These are phyloP conservation scores for Hibiscus tridactylites DNA, from an alignment of 345 rosid species.

Conservation along the genomic window DNA sequence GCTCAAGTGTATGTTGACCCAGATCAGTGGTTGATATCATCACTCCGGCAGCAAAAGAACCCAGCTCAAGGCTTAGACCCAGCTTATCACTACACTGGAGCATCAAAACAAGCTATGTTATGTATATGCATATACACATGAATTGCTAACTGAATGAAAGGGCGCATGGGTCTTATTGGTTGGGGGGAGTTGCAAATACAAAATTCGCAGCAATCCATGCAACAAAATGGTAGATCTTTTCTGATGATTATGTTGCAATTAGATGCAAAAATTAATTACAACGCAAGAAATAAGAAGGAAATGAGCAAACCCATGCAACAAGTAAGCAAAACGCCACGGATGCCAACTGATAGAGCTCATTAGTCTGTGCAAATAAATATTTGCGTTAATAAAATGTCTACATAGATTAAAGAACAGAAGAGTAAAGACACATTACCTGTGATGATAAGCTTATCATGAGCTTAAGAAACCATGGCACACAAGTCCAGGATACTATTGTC, in stretches of 20 bases:
- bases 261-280: conserved; percentile 3
- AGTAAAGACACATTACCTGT: conserved; percentile 38
- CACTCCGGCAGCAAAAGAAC: conserved; percentile 98
- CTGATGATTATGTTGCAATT: neutral
- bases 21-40: conserved; percentile 99
- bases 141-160: neutral
- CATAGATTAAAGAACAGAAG: neutral
- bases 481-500: conserved; percentile 62
- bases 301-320: conserved; percentile 86
- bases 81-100: conserved; percentile 98
- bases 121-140: neutral
- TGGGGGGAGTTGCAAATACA: neutral
- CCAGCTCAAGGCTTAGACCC: conserved; percentile 95
- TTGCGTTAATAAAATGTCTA: conserved; percentile 13
- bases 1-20: conserved; percentile 91
- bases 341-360: conserved; percentile 96
- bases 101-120: conserved; percentile 10
- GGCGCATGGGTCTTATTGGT: neutral
- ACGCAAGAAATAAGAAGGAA: conserved; percentile 22
- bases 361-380: conserved; percentile 58
- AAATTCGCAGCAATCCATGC: neutral
- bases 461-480: conserved; percentile 78
- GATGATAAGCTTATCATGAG: conserved; percentile 85
- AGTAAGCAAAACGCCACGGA: conserved; percentile 93
- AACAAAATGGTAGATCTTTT: neutral